These are phyloP conservation scores for Kernera saxatilis DNA, from an alignment of 345 rosid genomes.

Conservation along the genomic window DNA sequence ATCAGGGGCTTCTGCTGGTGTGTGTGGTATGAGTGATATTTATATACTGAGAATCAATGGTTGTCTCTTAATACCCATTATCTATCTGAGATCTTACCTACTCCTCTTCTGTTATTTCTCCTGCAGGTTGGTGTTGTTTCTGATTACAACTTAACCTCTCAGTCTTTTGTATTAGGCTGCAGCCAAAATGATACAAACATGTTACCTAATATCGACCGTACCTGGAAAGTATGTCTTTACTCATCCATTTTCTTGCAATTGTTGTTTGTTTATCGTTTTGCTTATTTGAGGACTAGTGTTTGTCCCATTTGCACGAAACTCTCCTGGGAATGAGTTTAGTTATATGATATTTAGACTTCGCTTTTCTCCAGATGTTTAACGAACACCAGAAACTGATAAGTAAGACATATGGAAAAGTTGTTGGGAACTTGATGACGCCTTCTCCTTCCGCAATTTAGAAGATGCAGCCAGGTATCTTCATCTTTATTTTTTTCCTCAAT, in stretches of 20 bases:
- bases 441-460: constrained; percentile 72
- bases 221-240: constrained; percentile 73
- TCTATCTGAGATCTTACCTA: background rate
- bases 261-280: no score
- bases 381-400: constrained; percentile 67
- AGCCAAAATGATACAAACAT: constrained; percentile 52
- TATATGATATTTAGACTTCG: background rate
- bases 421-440: constrained; percentile 94
- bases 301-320: background rate
- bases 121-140: constrained; percentile 96
- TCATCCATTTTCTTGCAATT: background rate
- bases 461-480: constrained; percentile 84
- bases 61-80: background rate
- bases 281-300: background rate
- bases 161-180: constrained; percentile 44
- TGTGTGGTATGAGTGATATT: background rate
- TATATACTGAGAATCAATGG: background rate
- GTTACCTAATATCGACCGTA: constrained; percentile 80
- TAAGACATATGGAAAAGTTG: constrained; percentile 78
- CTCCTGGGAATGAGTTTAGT: background rate
- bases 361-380: constrained; percentile 56
- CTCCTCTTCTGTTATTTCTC: background rate
- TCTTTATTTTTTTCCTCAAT: no score
- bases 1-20: background rate
- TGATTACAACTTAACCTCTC: constrained; percentile 45